phyloP scores from a whole-genome alignment of 2,329 filamentous ascomycete species.

The Celoporthe dispersa region DNA sequence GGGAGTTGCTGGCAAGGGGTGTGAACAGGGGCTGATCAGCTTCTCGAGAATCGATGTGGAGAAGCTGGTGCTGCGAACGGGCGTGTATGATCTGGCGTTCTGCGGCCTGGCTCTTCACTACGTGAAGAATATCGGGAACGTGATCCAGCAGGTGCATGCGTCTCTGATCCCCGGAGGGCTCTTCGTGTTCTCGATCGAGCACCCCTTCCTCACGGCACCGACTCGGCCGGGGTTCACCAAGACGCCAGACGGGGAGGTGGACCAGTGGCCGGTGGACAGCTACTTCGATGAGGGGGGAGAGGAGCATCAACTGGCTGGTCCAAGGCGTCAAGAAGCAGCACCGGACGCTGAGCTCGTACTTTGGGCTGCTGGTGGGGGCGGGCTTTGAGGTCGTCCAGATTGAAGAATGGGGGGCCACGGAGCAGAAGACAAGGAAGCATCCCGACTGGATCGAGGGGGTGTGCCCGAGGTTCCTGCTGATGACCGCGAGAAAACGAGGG shows the following conservation, averaged over 20 bases:
- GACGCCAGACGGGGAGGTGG: slow-evolving; percentile 33
- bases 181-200: slow-evolving; percentile 52
- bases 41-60: slow-evolving; percentile 44
- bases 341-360: slow-evolving; percentile 48
- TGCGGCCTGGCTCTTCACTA: slow-evolving; percentile 49
- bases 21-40: slow-evolving; percentile 31
- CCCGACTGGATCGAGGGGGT: slow-evolving; percentile 33
- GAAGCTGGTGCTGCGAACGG: slow-evolving; percentile 34
- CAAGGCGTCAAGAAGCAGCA: slow-evolving; percentile 51
- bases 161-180: slow-evolving; percentile 41
- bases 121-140: slow-evolving; percentile 38
- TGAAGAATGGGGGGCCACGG: slow-evolving; percentile 41
- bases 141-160: slow-evolving; percentile 40
- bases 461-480: slow-evolving; percentile 30
- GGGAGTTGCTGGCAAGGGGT: neutral
- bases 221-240: slow-evolving; percentile 37
- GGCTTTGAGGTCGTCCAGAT: slow-evolving; percentile 46
- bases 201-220: slow-evolving; percentile 52
- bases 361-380: slow-evolving; percentile 41
- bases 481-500: slow-evolving; percentile 29
- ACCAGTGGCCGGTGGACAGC: slow-evolving; percentile 47
- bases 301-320: slow-evolving; percentile 48
- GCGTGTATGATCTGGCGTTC: slow-evolving; percentile 44
- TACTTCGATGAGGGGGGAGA: slow-evolving; percentile 48
- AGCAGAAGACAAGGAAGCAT: slow-evolving; percentile 33